A percentile compares a stretch with the other conserved stretches of the same genome.
Evolutionary conservation across 2,329 filamentous ascomycete species (phyloP).

Genomic region (Colletotrichum truncatum): DNA sequence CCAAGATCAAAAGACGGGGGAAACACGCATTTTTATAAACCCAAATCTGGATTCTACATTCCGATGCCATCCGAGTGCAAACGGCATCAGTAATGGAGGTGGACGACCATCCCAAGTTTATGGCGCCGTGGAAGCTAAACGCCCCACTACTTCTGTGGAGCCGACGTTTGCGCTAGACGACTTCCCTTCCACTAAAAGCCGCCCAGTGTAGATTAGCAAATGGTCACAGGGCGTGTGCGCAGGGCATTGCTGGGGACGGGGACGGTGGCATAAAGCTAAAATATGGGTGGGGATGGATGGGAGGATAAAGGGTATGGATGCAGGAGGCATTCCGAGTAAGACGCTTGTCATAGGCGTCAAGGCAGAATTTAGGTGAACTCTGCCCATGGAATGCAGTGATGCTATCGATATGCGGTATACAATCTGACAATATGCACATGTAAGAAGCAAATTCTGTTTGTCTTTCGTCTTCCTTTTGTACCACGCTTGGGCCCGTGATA

Average conservation of each 20-base stretch:
- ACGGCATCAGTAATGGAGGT: too few relatives aligned
- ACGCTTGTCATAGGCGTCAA: too few relatives aligned
- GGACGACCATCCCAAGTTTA: slow-evolving; percentile 10
- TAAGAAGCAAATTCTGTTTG: too few relatives aligned
- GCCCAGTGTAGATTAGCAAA: slow-evolving; percentile 9
- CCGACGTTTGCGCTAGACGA: slow-evolving; percentile 17
- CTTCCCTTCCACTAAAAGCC: not conserved
- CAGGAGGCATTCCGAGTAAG: not conserved
- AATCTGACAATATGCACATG: too few relatives aligned
- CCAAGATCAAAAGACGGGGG: too few relatives aligned
- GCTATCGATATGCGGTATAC: too few relatives aligned
- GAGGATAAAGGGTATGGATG: slow-evolving; percentile 1
- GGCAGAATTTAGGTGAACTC: too few relatives aligned
- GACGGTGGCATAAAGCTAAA: not conserved
- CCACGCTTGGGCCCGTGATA: too few relatives aligned
- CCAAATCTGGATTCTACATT: not conserved
- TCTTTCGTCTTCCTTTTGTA: too few relatives aligned
- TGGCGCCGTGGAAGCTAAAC: not conserved
- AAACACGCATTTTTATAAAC: too few relatives aligned
- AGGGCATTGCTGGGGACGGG: not conserved
- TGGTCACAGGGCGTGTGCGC: slow-evolving; percentile 18
- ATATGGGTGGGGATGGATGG: not conserved
- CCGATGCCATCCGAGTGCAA: not conserved
- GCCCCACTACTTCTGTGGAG: slow-evolving; percentile 13
- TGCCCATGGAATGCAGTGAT: too few relatives aligned